These are phyloP conservation scores for Aeminium ludgeri DNA, from an alignment of 495 filamentous ascomycete species.

Conservation along the genomic window DNA sequence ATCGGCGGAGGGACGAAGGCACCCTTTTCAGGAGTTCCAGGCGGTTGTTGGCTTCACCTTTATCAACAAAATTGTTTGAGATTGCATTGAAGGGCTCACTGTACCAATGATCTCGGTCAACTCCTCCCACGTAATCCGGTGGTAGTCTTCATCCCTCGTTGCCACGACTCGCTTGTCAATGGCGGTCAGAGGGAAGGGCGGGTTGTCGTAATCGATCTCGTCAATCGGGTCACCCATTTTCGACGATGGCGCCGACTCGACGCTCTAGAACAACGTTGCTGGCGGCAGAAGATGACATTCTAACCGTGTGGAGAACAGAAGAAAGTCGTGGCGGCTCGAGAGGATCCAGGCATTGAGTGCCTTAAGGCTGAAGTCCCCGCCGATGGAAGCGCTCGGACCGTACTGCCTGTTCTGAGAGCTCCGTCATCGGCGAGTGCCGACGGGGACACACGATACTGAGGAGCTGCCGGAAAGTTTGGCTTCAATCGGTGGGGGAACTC, in stretches of 20 bases:
- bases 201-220: constrained; percentile 36
- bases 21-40: constrained; percentile 62
- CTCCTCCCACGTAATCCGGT: constrained; percentile 22
- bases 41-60: constrained; percentile 42
- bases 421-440: too few species aligned
- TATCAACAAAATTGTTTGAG: not conserved
- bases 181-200: constrained; percentile 23
- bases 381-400: too few species aligned
- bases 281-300: not conserved
- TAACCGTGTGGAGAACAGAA: too few species aligned
- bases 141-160: constrained; percentile 22
- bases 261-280: not conserved
- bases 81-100: too few species aligned
- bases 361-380: too few species aligned
- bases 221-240: constrained; percentile 32
- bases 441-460: too few species aligned
- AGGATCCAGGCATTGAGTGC: too few species aligned
- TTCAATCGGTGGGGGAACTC: too few species aligned
- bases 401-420: too few species aligned
- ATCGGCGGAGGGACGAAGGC: constrained; percentile 69
- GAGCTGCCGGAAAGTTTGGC: too few species aligned
- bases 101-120: constrained; percentile 20
- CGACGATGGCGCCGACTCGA: not conserved
- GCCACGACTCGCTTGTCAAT: constrained; percentile 21
- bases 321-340: too few species aligned